A percentile compares a stretch with the other conserved stretches of the same genome.
Evolutionary conservation across 2,329 filamentous ascomycete species (phyloP).

Genomic region (Chaetothyriales sp.): DNA sequence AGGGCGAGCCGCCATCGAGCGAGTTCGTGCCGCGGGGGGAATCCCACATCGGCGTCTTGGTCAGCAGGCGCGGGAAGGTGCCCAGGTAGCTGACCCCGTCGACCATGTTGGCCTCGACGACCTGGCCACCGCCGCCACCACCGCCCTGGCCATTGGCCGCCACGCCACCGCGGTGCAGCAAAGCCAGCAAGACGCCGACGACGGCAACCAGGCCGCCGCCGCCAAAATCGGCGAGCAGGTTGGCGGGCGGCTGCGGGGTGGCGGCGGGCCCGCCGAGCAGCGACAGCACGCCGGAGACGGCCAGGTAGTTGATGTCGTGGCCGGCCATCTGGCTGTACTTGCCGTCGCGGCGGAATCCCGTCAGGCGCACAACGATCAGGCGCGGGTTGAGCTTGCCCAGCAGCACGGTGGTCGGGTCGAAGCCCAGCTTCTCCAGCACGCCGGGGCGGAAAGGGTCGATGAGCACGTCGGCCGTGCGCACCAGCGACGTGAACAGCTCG

Average conservation of each 20-base stretch:
- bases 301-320: constrained; percentile 93
- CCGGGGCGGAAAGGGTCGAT: constrained; percentile 91
- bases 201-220: constrained; percentile 74
- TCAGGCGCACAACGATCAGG: constrained; percentile 71
- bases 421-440: constrained; percentile 68
- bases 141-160: constrained; percentile 50
- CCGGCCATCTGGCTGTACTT: constrained; percentile 78
- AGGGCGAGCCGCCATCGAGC: constrained; percentile 74
- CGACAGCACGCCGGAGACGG: constrained; percentile 63
- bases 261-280: constrained; percentile 53
- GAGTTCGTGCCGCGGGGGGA: constrained; percentile 56
- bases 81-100: constrained; percentile 70
- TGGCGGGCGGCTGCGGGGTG: constrained; percentile 63
- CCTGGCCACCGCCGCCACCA: constrained; percentile 68
- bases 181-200: constrained; percentile 64
- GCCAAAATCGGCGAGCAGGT: constrained; percentile 80
- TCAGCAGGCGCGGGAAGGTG: constrained; percentile 56
- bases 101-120: constrained; percentile 95
- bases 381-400: constrained; percentile 49
- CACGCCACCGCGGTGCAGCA: constrained; percentile 34
- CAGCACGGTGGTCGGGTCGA: constrained; percentile 54
- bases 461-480: constrained; percentile 54
- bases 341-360: constrained; percentile 76
- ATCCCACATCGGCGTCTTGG: constrained; percentile 48
- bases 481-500: constrained; percentile 50